Conservation (phyloP, 2,329 filamentous ascomycete species). For the Colletotrichum australisinense region DNA sequence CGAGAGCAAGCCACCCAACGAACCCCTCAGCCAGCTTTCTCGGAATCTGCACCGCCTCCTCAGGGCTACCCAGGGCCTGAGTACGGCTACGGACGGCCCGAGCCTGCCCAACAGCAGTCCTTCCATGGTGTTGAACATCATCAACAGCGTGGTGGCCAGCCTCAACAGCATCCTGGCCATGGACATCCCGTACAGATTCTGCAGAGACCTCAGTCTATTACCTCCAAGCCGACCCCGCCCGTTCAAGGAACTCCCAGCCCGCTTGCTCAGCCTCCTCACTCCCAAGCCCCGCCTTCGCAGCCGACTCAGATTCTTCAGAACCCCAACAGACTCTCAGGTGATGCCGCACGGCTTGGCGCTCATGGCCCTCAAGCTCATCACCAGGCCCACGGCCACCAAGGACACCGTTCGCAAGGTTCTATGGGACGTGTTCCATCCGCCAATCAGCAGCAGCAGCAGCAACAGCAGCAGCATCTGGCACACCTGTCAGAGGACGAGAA, state of each 20-base stretch:
- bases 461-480: conserved; percentile 73
- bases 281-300: conserved; percentile 56
- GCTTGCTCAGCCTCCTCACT: conserved; percentile 48
- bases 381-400: conserved; percentile 45
- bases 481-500: conserved; percentile 87
- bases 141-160: conserved; percentile 43
- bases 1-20: conserved; percentile 72
- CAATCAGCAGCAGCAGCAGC: conserved; percentile 84
- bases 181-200: conserved; percentile 66
- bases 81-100: conserved; percentile 35
- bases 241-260: conserved; percentile 46
- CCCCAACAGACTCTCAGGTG: conserved; percentile 72
- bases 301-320: conserved; percentile 86
- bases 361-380: conserved; percentile 41
- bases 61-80: conserved; percentile 37
- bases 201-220: conserved; percentile 61
- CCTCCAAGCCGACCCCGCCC: conserved; percentile 53
- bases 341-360: conserved; percentile 51
- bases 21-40: conserved; percentile 46
- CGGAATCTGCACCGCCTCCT: conserved; percentile 45
- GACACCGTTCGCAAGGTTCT: conserved; percentile 65
- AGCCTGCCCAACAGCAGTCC: conserved; percentile 28
- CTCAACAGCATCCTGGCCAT: conserved; percentile 48
- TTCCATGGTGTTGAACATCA: conserved; percentile 38
- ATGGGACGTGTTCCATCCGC: conserved; percentile 67